Evolutionary conservation across 1,284 basidiomycete species (phyloP).

Genomic region (Cryptococcus sp.): DNA sequence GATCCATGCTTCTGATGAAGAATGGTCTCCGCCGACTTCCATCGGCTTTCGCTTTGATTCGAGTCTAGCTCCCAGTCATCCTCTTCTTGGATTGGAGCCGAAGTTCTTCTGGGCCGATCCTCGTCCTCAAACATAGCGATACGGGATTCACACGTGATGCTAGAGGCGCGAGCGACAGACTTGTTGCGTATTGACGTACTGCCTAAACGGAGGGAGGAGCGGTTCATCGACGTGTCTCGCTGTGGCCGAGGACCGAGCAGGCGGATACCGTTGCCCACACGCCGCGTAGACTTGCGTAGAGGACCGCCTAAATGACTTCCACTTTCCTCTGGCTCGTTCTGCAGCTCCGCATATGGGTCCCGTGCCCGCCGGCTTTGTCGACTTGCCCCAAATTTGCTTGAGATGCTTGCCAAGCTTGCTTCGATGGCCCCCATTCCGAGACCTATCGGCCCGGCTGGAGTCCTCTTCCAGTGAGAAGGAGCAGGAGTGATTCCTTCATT

Average conservation of each 20-base stretch:
- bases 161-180: constrained; percentile 10
- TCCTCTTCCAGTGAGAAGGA: too few species aligned
- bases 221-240: constrained; percentile 16
- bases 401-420: constrained; percentile 25
- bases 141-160: constrained; percentile 17
- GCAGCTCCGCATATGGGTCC: constrained; percentile 30
- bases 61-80: constrained; percentile 22
- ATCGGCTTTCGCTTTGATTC: constrained; percentile 12
- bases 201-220: constrained; percentile 1
- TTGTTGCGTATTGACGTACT: not conserved
- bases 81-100: constrained; percentile 7
- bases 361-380: not conserved
- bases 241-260: constrained; percentile 32
- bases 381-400: constrained; percentile 14
- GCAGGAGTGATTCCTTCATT: too few species aligned
- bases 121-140: constrained; percentile 45
- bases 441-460: constrained; percentile 9
- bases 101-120: constrained; percentile 29
- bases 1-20: constrained; percentile 22
- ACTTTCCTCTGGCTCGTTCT: constrained; percentile 9
- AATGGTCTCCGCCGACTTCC: constrained; percentile 28
- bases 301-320: constrained; percentile 12
- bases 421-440: constrained; percentile 29
- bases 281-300: constrained; percentile 24
- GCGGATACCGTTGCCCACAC: constrained; percentile 36